Percentiles rank a stretch among this genome's conserved stretches.
Conservation (phyloP, 2,329 filamentous ascomycete genomes). For the Pyrenochaeta sp. region DNA sequence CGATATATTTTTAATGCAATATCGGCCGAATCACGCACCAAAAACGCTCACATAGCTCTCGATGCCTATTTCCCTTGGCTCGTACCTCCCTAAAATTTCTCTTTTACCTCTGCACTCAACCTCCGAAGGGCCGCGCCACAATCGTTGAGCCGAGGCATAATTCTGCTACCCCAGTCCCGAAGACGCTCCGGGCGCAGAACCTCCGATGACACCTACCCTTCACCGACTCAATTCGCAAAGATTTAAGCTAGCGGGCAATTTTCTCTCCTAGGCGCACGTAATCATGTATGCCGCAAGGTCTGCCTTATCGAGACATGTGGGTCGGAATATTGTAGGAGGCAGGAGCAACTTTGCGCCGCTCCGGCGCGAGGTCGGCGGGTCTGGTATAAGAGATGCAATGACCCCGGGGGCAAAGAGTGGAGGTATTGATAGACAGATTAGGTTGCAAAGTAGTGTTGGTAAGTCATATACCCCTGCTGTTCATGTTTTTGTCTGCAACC, state of each 20-base stretch:
- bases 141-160: background rate
- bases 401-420: slow-evolving; percentile 2
- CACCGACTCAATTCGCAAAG: slow-evolving; percentile 18
- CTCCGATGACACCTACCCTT: slow-evolving; percentile 11
- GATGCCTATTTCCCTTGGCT: too few relatives aligned
- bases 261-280: slow-evolving; percentile 17
- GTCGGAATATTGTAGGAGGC: slow-evolving; percentile 13
- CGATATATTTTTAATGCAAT: too few relatives aligned
- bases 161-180: too few relatives aligned
- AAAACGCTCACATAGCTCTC: too few relatives aligned
- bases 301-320: slow-evolving; percentile 38
- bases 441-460: slow-evolving; percentile 27
- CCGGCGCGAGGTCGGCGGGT: slow-evolving; percentile 34
- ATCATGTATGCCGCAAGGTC: slow-evolving; percentile 36
- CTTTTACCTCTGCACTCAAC: too few relatives aligned
- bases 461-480: slow-evolving; percentile 10
- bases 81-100: too few relatives aligned
- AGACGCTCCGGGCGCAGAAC: slow-evolving; percentile 5
- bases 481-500: background rate
- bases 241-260: background rate
- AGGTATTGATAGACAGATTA: slow-evolving; percentile 8
- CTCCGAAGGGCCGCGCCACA: too few relatives aligned
- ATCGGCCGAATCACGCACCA: too few relatives aligned
- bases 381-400: slow-evolving; percentile 21
- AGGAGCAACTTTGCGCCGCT: slow-evolving; percentile 12